phyloP scores from a whole-genome alignment of 2,329 filamentous ascomycete species.

The Cytospora leucostoma region DNA sequence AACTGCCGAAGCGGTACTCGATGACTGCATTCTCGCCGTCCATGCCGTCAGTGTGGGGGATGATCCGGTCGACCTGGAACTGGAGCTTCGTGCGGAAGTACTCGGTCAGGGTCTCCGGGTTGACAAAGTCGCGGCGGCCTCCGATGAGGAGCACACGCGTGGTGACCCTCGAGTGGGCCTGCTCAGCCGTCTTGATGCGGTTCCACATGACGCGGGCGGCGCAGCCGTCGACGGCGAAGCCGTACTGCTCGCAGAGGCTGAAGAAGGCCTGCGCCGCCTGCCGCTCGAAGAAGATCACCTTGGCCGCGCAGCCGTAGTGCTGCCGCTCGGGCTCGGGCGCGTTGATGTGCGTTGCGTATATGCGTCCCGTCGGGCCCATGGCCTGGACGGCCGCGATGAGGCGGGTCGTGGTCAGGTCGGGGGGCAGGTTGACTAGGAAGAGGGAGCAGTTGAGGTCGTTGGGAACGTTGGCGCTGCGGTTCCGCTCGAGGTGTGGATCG shows the following conservation, averaged over 20 bases:
- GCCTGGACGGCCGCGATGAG: constrained; percentile 48
- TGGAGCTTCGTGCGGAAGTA: constrained; percentile 48
- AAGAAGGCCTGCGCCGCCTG: constrained; percentile 41
- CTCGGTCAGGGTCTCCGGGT: constrained; percentile 39
- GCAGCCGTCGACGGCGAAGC: constrained; percentile 42
- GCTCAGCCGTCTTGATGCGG: constrained; percentile 47
- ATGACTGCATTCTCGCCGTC: constrained; percentile 35
- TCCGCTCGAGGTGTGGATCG: constrained; percentile 39
- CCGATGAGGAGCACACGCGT: constrained; percentile 54
- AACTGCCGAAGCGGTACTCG: constrained; percentile 58
- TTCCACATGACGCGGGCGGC: constrained; percentile 47
- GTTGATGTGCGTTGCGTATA: constrained; percentile 56
- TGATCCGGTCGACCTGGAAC: constrained; percentile 51
- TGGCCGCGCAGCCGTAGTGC: constrained; percentile 45
- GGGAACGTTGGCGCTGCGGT: constrained; percentile 44
- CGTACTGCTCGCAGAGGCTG: constrained; percentile 29
- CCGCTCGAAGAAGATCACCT: constrained; percentile 52
- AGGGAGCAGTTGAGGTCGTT: constrained; percentile 50
- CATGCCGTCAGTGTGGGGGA: constrained; percentile 32
- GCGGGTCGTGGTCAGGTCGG: constrained; percentile 43
- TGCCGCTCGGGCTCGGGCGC: constrained; percentile 42
- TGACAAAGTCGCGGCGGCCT: constrained; percentile 48
- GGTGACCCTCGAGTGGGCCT: constrained; percentile 32
- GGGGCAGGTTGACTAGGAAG: constrained; percentile 55
- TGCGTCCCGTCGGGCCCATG: constrained; percentile 51